These are phyloP conservation scores for Xylariaceae sp. DNA, from an alignment of 2,329 filamentous ascomycete genomes.

Conservation along the genomic window DNA sequence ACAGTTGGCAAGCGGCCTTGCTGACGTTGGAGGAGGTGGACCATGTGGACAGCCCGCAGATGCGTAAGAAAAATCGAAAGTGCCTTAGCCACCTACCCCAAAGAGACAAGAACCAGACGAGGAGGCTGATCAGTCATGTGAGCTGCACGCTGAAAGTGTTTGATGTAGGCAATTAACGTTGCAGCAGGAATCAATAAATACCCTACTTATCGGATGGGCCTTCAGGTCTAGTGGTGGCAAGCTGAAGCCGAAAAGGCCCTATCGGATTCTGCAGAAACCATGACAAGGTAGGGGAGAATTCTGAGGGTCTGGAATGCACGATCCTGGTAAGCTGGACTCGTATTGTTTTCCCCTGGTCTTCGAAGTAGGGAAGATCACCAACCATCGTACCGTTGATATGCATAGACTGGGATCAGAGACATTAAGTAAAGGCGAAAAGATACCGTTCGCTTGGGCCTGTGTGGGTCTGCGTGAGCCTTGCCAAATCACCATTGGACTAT, in stretches of 20 bases:
- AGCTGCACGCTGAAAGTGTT: background rate
- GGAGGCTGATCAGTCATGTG: background rate
- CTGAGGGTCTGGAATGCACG: background rate
- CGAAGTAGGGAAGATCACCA: too few relatives aligned
- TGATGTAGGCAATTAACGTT: too few relatives aligned
- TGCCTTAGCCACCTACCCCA: background rate
- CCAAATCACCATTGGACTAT: too few relatives aligned
- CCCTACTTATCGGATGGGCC: too few relatives aligned
- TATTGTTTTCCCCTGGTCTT: background rate
- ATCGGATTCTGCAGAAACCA: background rate
- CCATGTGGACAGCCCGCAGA: too few relatives aligned
- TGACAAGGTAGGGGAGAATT: background rate
- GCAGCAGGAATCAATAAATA: too few relatives aligned
- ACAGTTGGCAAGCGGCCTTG: background rate
- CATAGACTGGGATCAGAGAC: too few relatives aligned
- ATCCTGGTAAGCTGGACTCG: background rate
- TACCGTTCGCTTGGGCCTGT: too few relatives aligned
- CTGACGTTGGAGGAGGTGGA: too few relatives aligned
- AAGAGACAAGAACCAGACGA: background rate
- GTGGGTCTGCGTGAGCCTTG: too few relatives aligned
- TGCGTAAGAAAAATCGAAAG: background rate
- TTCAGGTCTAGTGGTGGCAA: background rate
- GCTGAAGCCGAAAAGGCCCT: background rate
- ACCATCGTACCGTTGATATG: too few relatives aligned
- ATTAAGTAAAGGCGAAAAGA: too few relatives aligned